Base-by-base conservation (phyloP, 345 rosid genomes). In the Nephelium lappaceum region DNA sequence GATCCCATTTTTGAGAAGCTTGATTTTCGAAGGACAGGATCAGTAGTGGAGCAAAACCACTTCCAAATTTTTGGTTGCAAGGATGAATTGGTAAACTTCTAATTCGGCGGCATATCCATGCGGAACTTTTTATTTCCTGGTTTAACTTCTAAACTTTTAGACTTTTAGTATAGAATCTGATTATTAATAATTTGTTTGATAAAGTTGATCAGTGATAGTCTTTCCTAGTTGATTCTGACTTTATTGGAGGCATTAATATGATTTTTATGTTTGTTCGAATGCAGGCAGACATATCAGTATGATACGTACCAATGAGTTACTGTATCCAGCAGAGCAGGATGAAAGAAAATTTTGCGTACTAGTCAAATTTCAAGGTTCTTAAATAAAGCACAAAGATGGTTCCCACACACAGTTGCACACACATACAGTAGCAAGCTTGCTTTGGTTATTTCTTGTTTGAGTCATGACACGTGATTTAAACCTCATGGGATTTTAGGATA, bases 1-100 rank as follows among this genome's bases (percentile, higher is more conserved):
- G 91, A 88, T 85, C 86, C 93, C 21, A 91, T 89, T 77, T 91
- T 93, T 16, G 92, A 91, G 90, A 91, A 89, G 83, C 83, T 89
- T 70, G 95, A 88, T 84, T 89, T 92, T 0, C 76, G 88, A 75
- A 81, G 95, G 84, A 89, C 88, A 83, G 95, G 93, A 83, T 88
- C 79, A 75, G 87, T 88, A 10, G 90, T 91, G 72, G 91, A 89
- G 91, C 90, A 81, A 72, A 88, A 87, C 67, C 95, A 91, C 86
- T 87, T 92, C 65, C 85, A 90, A 42, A 71, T 90, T 73, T 92
- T 88, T 84, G 95, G 92, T 21, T 89, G 93, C 92, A 91, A 93
- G 75, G 93, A 91, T 83, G 88, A 91, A 84, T 75, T 89, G 91
- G 95, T 91, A 89, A 85, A 71, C 49, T 60, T 82, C 86, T 81